Conservation (phyloP, 2,329 filamentous ascomycete genomes). For the Didymella glomerata region DNA sequence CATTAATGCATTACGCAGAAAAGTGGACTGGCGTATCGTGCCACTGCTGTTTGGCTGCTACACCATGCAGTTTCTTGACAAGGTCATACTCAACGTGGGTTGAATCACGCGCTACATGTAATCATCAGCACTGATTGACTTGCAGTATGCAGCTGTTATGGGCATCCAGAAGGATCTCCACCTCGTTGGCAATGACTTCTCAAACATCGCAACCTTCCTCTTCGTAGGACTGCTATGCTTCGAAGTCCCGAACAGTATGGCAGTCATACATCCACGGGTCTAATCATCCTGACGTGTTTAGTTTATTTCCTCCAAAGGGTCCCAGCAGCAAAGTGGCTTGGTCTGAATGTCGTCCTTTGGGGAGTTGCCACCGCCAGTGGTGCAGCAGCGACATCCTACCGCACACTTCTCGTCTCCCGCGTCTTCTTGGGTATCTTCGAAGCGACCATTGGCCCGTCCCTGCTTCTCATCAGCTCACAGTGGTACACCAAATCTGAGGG, state of each 20-base stretch:
- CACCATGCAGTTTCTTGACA: constrained; percentile 52
- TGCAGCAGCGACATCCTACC: constrained; percentile 44
- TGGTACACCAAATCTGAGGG: constrained; percentile 66
- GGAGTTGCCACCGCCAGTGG: constrained; percentile 53
- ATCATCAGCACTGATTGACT: neutral
- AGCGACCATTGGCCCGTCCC: constrained; percentile 60
- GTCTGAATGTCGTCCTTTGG: constrained; percentile 55
- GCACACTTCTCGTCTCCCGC: constrained; percentile 58
- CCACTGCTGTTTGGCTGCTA: constrained; percentile 45
- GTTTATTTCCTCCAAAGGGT: constrained; percentile 55
- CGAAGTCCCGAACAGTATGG: constrained; percentile 50
- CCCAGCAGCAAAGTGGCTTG: constrained; percentile 62
- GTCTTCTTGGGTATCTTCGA: constrained; percentile 64
- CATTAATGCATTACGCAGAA: constrained; percentile 27
- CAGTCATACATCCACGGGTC: neutral
- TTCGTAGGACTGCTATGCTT: constrained; percentile 50
- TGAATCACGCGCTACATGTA: too few relatives aligned
- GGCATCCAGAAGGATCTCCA: constrained; percentile 49
- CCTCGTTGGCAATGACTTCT: constrained; percentile 49
- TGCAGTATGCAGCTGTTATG: constrained; percentile 52
- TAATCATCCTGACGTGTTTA: neutral
- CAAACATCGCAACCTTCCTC: constrained; percentile 46
- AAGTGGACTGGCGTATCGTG: constrained; percentile 52
- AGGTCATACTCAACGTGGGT: constrained; percentile 37
- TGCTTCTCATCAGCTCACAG: constrained; percentile 64